phyloP scores from a whole-genome alignment of 2,329 filamentous ascomycete species.

The Pezizomycotina sp. region DNA sequence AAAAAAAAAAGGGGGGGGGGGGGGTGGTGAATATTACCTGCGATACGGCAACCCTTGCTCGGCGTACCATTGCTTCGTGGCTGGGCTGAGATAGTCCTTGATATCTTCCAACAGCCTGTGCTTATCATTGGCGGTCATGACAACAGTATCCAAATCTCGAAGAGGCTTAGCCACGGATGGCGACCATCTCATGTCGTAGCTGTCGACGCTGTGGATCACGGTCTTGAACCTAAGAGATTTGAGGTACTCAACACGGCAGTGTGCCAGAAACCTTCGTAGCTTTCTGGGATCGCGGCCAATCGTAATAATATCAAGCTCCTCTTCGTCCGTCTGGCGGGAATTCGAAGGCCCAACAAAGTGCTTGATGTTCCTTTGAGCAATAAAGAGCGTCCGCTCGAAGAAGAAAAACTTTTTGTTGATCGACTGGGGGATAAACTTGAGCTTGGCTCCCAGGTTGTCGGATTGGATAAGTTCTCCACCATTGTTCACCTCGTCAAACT shows the following conservation, averaged over 20 bases:
- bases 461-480: conserved; percentile 29
- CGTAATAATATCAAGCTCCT: conserved; percentile 42
- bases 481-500: conserved; percentile 33
- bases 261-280: conserved; percentile 45
- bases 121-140: conserved; percentile 46
- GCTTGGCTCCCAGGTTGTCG: conserved; percentile 31
- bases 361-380: conserved; percentile 37
- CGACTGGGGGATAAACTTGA: conserved; percentile 49
- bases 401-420: conserved; percentile 50
- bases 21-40: too few relatives aligned
- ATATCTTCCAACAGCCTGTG: conserved; percentile 43
- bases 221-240: conserved; percentile 46
- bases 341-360: conserved; percentile 13
- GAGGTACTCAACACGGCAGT: conserved; percentile 40
- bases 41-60: conserved; percentile 74
- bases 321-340: conserved; percentile 31
- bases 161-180: conserved; percentile 44
- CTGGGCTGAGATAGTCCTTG: conserved; percentile 45
- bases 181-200: conserved; percentile 39
- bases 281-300: conserved; percentile 45
- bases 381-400: conserved; percentile 43
- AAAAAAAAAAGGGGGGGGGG: too few relatives aligned
- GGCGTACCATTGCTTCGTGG: conserved; percentile 60
- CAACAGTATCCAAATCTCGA: conserved; percentile 48
- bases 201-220: conserved; percentile 45